A percentile compares a stretch with the other conserved stretches of the same genome.
Evolutionary conservation across 2,329 filamentous ascomycete genomes (phyloP).

Genomic region (Volutella citrinella): DNA sequence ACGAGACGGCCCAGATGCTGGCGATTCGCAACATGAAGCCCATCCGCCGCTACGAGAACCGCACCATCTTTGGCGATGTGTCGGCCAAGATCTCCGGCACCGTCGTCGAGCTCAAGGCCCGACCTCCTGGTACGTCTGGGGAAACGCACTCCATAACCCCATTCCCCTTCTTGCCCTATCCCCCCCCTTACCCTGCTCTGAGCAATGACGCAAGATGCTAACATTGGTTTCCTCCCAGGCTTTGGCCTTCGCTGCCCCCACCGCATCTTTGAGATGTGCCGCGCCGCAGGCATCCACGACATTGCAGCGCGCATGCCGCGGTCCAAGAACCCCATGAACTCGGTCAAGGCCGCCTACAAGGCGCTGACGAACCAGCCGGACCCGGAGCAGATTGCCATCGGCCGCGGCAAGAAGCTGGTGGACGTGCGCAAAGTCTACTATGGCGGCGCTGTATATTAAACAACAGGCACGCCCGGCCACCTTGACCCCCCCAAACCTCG

Average conservation of each 20-base stretch:
- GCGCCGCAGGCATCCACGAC: constrained; percentile 81
- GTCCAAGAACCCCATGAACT: constrained; percentile 95
- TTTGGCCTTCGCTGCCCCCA: constrained; percentile 91
- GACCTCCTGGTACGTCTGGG: constrained; percentile 84
- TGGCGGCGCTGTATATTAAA: constrained; percentile 67
- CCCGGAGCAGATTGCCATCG: constrained; percentile 86
- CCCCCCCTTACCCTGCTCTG: too few species aligned
- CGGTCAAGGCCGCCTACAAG: constrained; percentile 85
- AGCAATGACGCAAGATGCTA: constrained; percentile 6
- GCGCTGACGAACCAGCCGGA: constrained; percentile 80
- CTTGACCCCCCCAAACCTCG: too few species aligned
- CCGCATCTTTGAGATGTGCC: constrained; percentile 92
- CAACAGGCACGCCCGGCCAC: too few species aligned
- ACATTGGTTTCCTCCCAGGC: constrained; percentile 49
- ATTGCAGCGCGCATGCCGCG: constrained; percentile 79
- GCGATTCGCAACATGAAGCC: constrained; percentile 92
- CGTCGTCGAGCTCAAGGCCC: constrained; percentile 74
- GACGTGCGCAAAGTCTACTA: constrained; percentile 98
- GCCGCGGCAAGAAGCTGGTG: constrained; percentile 89
- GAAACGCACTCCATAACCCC: too few species aligned
- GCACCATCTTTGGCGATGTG: constrained; percentile 87
- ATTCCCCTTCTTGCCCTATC: too few species aligned
- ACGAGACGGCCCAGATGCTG: constrained; percentile 69
- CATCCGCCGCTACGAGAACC: constrained; percentile 84
- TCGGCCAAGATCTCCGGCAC: constrained; percentile 84